Conservation (phyloP, 768 basidiomycete genomes). For the Fomitopsis serialis region DNA sequence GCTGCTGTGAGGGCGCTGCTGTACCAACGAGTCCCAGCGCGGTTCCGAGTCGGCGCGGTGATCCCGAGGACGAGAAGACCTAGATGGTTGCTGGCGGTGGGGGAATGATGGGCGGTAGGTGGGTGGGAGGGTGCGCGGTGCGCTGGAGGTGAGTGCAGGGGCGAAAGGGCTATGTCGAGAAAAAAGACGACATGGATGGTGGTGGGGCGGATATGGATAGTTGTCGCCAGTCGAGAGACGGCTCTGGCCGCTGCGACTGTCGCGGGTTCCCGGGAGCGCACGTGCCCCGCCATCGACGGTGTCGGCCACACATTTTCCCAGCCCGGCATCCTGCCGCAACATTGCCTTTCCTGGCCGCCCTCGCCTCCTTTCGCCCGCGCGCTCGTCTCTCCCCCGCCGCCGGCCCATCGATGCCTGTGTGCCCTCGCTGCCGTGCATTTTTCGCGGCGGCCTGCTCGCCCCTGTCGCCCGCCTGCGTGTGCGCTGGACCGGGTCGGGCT, state of each 20-base stretch:
- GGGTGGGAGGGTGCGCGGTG: not conserved
- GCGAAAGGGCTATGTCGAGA: not conserved
- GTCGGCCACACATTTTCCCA: not conserved
- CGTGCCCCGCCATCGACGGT: constrained; percentile 1
- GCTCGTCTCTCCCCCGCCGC: not conserved
- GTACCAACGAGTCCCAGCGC: not conserved
- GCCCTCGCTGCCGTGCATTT: not conserved
- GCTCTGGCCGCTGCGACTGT: not conserved
- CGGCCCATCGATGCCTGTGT: not conserved
- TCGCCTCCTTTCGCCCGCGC: not conserved
- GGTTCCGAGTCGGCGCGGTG: not conserved
- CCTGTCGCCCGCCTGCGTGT: not conserved
- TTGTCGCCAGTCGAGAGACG: not conserved
- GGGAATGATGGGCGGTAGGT: not conserved
- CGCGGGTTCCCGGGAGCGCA: not conserved
- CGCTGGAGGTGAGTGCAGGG: not conserved
- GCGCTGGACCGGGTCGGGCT: not conserved
- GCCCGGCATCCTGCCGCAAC: not conserved
- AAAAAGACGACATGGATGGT: not conserved
- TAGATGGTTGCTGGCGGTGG: not conserved
- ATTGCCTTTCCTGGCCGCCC: not conserved
- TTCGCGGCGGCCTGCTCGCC: not conserved
- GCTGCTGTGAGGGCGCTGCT: not conserved
- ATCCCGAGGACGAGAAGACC: not conserved
- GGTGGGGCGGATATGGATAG: constrained; percentile 4